Conservation (phyloP, 2,329 filamentous ascomycete genomes). For the Cladosporium sp. region DNA sequence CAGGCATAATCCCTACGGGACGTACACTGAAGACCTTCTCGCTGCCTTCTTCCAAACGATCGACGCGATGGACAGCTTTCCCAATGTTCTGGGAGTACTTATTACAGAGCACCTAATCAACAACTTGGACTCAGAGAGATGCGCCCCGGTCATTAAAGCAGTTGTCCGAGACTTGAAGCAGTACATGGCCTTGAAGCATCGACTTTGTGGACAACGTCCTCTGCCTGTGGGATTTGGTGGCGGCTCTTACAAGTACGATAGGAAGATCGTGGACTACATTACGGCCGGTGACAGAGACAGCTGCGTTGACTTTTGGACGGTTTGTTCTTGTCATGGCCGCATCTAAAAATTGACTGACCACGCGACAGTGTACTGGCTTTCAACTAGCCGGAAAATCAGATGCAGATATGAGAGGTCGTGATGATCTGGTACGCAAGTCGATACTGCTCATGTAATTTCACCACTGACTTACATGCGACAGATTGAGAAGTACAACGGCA, state of each 20-base stretch:
- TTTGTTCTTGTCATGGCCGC: not conserved
- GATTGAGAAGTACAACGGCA: slow-evolving; percentile 10
- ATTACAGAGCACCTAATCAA: slow-evolving; percentile 18
- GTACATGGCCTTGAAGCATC: slow-evolving; percentile 19
- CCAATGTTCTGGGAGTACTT: not conserved
- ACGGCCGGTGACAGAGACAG: not conserved
- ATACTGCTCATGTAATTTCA: not conserved
- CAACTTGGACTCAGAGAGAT: not conserved
- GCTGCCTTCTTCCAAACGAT: not conserved
- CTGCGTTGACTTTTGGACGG: slow-evolving; percentile 1
- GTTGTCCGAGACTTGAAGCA: slow-evolving; percentile 24
- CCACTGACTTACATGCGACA: not conserved
- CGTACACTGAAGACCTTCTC: not conserved
- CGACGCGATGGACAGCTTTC: not conserved
- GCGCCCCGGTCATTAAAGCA: slow-evolving; percentile 22
- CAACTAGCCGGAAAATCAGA: not conserved
- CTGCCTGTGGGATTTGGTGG: slow-evolving; percentile 22
- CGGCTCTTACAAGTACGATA: not conserved
- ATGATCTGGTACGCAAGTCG: not conserved
- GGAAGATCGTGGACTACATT: slow-evolving; percentile 21
- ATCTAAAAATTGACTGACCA: not conserved
- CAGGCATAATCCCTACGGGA: not conserved
- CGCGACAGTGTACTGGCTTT: not conserved
- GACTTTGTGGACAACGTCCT: slow-evolving; percentile 18
- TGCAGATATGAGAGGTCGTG: not conserved